Base-by-base conservation (phyloP, 306 rosid genomes). In the Acacia acuminata region DNA sequence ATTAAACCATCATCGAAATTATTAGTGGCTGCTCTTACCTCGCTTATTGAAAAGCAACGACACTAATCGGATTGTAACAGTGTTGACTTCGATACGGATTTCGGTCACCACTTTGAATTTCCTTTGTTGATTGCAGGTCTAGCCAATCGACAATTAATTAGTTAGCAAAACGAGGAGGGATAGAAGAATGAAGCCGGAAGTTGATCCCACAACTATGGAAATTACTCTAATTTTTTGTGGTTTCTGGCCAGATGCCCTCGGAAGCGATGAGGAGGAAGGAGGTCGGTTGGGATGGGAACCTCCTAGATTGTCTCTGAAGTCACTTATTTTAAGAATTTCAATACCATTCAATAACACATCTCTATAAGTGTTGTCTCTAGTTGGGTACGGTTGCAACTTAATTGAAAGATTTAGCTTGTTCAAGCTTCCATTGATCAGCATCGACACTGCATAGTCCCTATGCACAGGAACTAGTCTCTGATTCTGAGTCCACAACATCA, bases 1-100 rank as follows among this genome's bases (percentile, higher is more conserved):
- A 67, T 55, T 2, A 74, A 45, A 30, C 51, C 11, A 13, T 45
- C 73, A 19, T 84, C 75, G 3, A 84, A 84, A 53, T 75, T 79
- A 4, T 44, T 79, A 0, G 87, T 84, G 48, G 87, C 87, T 2
- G 61, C 77, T 30, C 2, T 2, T 84, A 84, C 69, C 60, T 84
- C 84, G 8, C 14, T 15, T 32, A 84, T 19, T 32, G 84, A 68
- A 10, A 84, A 84, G 16, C 42, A 8, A 2, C 84, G 81, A 42
- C 87, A 68, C 17, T 69, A 4, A 68, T n/a, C 24, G 0, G 83
- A 65, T 3, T 66, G 56, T 4, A 77, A 8, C 15, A 43, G 19
- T 19, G 38, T 68, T 11, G 73, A 68, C 4, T 24, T 66, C 5
- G 45, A 17, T 0, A 7, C 10, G 4, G 19, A 5, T 63, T 63